A percentile compares a stretch with the other conserved stretches of the same genome.
Conservation (phyloP, 306 rosid genomes). For the Neltuma alba region DNA sequence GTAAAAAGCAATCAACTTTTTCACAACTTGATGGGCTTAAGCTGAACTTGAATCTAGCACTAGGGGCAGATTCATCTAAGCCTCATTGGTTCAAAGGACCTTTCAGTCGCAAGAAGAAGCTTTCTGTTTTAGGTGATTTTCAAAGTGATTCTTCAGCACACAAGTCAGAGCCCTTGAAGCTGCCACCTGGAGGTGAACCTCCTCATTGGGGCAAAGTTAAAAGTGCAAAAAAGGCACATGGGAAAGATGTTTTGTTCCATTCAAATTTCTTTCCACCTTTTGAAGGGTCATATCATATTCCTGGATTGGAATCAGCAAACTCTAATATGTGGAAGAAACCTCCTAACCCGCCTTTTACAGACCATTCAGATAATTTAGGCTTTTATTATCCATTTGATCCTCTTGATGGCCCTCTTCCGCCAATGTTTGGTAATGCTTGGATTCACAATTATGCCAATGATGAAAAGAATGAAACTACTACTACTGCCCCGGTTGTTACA, state of each 20-base stretch:
- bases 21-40: conserved; percentile 39
- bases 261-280: conserved; percentile 24
- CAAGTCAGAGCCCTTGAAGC: conserved; percentile 42
- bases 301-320: conserved; percentile 36
- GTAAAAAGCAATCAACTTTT: conserved; percentile 44
- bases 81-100: conserved; percentile 50
- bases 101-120: conserved; percentile 53
- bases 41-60: conserved; percentile 40
- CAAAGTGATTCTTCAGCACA: conserved; percentile 30
- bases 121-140: conserved; percentile 36
- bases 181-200: conserved; percentile 45
- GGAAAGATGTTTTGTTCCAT: conserved; percentile 26
- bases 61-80: conserved; percentile 49
- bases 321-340: conserved; percentile 34
- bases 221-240: conserved; percentile 34
- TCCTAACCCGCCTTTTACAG: conserved; percentile 22
- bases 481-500: conserved; percentile 35
- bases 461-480: conserved; percentile 35
- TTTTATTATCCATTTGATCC: conserved; percentile 41
- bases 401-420: conserved; percentile 37
- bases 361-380: conserved; percentile 33
- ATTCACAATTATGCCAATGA: conserved; percentile 35
- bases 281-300: conserved; percentile 24
- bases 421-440: conserved; percentile 40
- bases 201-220: conserved; percentile 34